Base-by-base conservation (phyloP, 345 rosid species). In the Camelina sativa region DNA sequence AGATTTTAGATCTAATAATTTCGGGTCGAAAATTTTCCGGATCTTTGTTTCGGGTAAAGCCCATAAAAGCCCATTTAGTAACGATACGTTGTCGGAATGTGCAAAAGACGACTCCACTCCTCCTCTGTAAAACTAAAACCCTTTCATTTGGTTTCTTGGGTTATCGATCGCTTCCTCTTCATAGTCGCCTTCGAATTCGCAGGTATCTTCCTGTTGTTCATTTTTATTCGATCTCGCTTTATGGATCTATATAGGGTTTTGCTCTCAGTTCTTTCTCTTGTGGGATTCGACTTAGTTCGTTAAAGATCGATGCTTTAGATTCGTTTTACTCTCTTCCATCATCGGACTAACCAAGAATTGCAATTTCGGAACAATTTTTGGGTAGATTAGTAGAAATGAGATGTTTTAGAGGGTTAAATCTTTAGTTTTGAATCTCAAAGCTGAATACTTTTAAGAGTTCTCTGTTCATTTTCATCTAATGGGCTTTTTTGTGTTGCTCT, bases 151-250 rank as follows among this genome's bases (percentile, higher is more conserved):
- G 28, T 15, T 19, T 17, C 19, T 57, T 28, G 7, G 3, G 46
- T 4, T 2, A 35, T 61, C 71, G 64, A 69, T 62, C 53, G 50
- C 16, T 40, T 34, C n/a, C 0, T 54, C 75, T 76, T 76, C 66
- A 17, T 76, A 25, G 76, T 70, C 76, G 76, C 54, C 80, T 63
- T 77, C 28, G 28, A 76, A 47, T 71, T 77, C 48, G 55, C 55
- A 64, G 80, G 76, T 77, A 38, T 47, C 30, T 37, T 63, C 22
- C 17, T 16, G 12, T 34, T 69, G 70, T 44, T 62, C 70, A 52
- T 34, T 11, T 40, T 3, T 0, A 8, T 7, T 69, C 41, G 72
- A 40, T 56, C 40, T 37, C 11, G 62, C 30, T 40, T 20, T 57
- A 34, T 40, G 72, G 72, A 71, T 78, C 76, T 51, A 16, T 51